phyloP scores from a whole-genome alignment of 768 basidiomycete genomes.

The Omphalotus guepiniiformis region DNA sequence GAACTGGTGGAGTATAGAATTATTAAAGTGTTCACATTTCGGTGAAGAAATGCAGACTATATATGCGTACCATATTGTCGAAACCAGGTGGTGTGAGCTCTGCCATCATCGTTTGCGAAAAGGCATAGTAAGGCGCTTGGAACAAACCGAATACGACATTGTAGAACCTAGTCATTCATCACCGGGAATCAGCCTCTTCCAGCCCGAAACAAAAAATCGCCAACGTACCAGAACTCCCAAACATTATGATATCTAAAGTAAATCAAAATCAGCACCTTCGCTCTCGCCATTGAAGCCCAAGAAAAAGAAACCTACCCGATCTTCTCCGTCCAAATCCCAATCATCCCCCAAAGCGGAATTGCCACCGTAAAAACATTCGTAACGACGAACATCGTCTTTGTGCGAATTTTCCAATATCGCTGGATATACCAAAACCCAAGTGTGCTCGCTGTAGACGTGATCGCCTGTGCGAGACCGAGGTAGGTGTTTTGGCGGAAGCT shows the following conservation, averaged over 20 bases:
- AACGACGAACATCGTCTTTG: constrained; percentile 79
- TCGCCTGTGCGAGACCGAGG: constrained; percentile 69
- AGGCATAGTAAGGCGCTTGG: constrained; percentile 86
- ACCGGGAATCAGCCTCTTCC: not conserved
- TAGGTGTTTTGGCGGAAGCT: constrained; percentile 82
- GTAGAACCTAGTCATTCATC: constrained; percentile 51
- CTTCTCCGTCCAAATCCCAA: constrained; percentile 76
- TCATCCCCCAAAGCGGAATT: constrained; percentile 84
- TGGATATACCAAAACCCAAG: constrained; percentile 84
- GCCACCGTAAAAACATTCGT: constrained; percentile 74
- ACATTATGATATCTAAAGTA: constrained; percentile 63
- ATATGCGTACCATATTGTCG: constrained; percentile 62
- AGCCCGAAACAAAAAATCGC: not conserved
- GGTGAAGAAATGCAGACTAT: too few species aligned
- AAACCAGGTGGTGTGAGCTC: constrained; percentile 86
- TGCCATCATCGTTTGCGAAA: constrained; percentile 85
- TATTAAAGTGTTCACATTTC: not conserved
- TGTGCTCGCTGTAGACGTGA: constrained; percentile 51
- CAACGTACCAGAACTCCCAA: constrained; percentile 80
- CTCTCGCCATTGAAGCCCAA: constrained; percentile 1
- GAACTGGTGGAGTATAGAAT: constrained; percentile 42
- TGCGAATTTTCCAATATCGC: constrained; percentile 69
- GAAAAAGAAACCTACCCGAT: constrained; percentile 48
- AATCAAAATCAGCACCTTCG: not conserved
- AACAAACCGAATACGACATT: constrained; percentile 77